A percentile compares a stretch with the other conserved stretches of the same genome.
Evolutionary conservation across 257 asterid genomes (phyloP).

Genomic region (Solanum sejunctum): DNA sequence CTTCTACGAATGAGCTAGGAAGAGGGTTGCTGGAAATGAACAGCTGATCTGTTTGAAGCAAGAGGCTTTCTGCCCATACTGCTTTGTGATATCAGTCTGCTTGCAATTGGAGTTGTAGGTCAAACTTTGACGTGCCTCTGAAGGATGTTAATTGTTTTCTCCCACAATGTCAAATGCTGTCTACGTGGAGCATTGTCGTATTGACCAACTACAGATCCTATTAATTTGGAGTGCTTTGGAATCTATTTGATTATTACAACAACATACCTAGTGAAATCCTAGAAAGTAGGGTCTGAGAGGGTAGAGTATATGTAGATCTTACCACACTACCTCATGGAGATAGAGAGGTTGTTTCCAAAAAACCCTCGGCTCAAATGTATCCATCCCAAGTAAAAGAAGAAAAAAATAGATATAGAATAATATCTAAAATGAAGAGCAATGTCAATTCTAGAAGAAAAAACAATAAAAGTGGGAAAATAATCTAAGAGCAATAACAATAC

Average conservation of each 20-base stretch:
- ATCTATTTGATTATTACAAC: not conserved
- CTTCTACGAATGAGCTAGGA: not conserved
- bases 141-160: not conserved
- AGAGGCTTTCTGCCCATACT: not conserved
- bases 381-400: too few species aligned
- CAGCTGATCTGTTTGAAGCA: not conserved
- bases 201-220: not conserved
- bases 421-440: too few species aligned
- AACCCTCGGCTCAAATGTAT: too few species aligned
- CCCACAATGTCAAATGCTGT: not conserved
- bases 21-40: not conserved
- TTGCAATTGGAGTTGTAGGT: not conserved
- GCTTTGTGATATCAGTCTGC: not conserved
- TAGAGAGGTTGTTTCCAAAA: too few species aligned
- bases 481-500: too few species aligned
- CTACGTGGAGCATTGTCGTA: not conserved
- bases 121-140: not conserved
- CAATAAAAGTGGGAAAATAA: too few species aligned
- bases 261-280: too few species aligned
- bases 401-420: too few species aligned
- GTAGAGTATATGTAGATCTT: too few species aligned
- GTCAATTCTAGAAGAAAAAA: too few species aligned
- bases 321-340: too few species aligned
- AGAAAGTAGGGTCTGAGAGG: too few species aligned
- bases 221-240: not conserved